phyloP scores from a whole-genome alignment of 31 red algal species.

The Odonthalia washingtoniensis region DNA sequence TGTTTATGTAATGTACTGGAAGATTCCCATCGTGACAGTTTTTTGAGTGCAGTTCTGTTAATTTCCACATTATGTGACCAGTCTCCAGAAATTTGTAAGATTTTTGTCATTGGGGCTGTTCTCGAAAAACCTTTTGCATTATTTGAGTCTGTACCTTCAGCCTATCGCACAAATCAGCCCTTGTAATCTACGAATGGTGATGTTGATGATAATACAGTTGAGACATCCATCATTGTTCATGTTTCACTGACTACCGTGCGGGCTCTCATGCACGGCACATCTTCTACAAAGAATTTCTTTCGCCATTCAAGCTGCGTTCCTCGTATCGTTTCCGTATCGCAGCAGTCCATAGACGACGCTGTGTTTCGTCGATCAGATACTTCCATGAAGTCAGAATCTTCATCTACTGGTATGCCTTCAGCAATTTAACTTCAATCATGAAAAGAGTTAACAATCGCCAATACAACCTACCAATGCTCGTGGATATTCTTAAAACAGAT shows the following conservation, averaged over 20 bases:
- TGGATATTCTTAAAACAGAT: too few species aligned
- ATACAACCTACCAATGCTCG: too few species aligned
- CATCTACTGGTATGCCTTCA: conserved; percentile 37
- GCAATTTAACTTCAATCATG: conserved; percentile 54
- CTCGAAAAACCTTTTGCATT: conserved; percentile 89
- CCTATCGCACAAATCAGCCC: neutral
- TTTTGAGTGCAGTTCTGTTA: conserved; percentile 77
- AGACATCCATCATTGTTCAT: conserved; percentile 70
- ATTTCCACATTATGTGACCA: conserved; percentile 73
- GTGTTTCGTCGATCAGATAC: neutral
- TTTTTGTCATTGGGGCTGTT: conserved; percentile 86
- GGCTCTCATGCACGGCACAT: conserved; percentile 68
- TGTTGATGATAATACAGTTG: conserved; percentile 53
- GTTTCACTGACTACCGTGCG: conserved; percentile 75
- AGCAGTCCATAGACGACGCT: conserved; percentile 38
- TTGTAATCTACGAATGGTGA: conserved; percentile 11
- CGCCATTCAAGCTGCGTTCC: conserved; percentile 92
- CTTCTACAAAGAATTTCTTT: conserved; percentile 76
- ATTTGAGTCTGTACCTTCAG: conserved; percentile 49
- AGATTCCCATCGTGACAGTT: conserved; percentile 75
- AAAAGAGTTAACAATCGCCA: conserved; percentile 57
- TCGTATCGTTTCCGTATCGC: conserved; percentile 56
- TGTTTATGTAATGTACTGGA: conserved; percentile 83
- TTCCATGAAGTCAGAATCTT: neutral
- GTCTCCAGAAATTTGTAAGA: conserved; percentile 86